phyloP scores from a whole-genome alignment of 768 basidiomycete species.

The Lentinus tigrinus region DNA sequence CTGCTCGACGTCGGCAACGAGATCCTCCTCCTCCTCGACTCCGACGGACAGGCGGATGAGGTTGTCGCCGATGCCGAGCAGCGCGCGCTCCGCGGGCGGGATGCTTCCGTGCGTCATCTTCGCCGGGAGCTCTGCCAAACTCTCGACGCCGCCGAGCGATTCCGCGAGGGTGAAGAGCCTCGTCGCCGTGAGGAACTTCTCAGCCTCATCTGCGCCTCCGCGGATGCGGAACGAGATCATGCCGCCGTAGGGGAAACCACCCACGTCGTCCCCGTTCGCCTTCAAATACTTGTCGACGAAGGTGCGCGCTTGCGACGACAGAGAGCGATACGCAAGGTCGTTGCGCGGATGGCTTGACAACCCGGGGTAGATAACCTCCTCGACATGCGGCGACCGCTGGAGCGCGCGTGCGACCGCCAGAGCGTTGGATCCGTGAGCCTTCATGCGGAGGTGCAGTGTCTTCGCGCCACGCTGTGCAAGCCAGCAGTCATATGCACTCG shows the following conservation, averaged over 20 bases:
- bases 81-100: slow-evolving; percentile 61
- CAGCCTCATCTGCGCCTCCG: slow-evolving; percentile 52
- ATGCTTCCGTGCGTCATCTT: slow-evolving; percentile 88
- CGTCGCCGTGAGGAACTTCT: slow-evolving; percentile 63
- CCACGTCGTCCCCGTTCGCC: slow-evolving; percentile 30
- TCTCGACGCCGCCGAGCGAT: slow-evolving; percentile 90
- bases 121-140: slow-evolving; percentile 82
- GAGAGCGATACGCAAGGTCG: slow-evolving; percentile 56
- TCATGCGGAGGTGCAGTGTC: slow-evolving; percentile 87
- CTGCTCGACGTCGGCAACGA: slow-evolving; percentile 68
- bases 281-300: slow-evolving; percentile 50
- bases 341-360: slow-evolving; percentile 66
- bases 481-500: slow-evolving; percentile 86
- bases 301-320: slow-evolving; percentile 67
- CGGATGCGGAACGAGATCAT: slow-evolving; percentile 77
- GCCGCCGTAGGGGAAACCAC: slow-evolving; percentile 85
- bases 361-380: slow-evolving; percentile 86
- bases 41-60: slow-evolving; percentile 83
- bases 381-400: slow-evolving; percentile 54
- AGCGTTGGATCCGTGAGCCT: slow-evolving; percentile 82
- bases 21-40: slow-evolving; percentile 83
- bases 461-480: slow-evolving; percentile 88
- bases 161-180: slow-evolving; percentile 82
- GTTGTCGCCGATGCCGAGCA: slow-evolving; percentile 75
- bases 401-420: slow-evolving; percentile 70